These are phyloP conservation scores for Talaromyces pinophilus DNA, from an alignment of 2,329 filamentous ascomycete genomes.

Conservation along the genomic window DNA sequence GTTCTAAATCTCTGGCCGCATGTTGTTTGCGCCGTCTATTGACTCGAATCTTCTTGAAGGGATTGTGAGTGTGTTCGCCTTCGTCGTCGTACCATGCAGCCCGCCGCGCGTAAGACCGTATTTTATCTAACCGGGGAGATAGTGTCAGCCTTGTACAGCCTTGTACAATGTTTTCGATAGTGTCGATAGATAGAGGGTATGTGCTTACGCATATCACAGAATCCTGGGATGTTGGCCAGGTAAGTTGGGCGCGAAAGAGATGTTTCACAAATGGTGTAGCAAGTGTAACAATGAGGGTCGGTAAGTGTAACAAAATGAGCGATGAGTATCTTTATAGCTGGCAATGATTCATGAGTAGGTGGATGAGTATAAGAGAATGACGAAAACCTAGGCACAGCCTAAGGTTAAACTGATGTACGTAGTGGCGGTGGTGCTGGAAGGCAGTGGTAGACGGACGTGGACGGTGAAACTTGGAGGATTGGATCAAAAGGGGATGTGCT, in stretches of 20 bases:
- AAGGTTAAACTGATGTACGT: neutral
- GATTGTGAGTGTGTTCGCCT: conserved; percentile 42
- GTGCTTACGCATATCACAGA: conserved; percentile 2
- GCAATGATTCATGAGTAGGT: neutral
- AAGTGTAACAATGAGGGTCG: neutral
- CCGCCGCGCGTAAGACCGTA: conserved; percentile 33
- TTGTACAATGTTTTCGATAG: neutral
- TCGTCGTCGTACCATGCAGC: conserved; percentile 46
- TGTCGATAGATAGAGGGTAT: neutral
- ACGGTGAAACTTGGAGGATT: neutral
- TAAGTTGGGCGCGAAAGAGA: neutral
- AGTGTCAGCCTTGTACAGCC: conserved; percentile 6
- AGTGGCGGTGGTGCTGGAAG: neutral
- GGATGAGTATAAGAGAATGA: neutral
- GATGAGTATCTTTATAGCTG: neutral
- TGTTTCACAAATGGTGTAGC: conserved; percentile 4
- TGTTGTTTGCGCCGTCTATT: conserved; percentile 29
- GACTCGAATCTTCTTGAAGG: conserved; percentile 44
- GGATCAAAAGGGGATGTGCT: conserved; percentile 1
- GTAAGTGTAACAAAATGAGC: neutral
- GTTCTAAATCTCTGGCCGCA: conserved; percentile 37
- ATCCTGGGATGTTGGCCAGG: neutral
- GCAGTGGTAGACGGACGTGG: neutral
- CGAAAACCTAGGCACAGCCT: neutral
- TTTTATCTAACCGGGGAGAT: conserved; percentile 37